Conservation (phyloP, 305 asterid species). For the Solanum hybrid region DNA sequence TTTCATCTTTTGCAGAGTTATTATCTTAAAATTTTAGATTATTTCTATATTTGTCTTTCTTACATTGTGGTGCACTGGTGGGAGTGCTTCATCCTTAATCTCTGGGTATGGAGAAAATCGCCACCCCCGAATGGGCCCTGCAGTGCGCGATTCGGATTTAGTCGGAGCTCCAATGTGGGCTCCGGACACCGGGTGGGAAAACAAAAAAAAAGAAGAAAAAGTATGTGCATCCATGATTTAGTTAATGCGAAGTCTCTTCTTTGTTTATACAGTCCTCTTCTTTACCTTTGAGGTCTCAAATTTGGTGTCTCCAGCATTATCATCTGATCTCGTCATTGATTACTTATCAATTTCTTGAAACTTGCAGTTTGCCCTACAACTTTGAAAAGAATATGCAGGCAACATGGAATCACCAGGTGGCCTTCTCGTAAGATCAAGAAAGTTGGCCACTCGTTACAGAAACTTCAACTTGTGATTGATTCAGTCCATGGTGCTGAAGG, state of each 20-base stretch:
- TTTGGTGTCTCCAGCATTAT: neutral
- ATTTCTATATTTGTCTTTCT: neutral
- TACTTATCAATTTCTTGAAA: neutral
- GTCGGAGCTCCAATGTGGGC: no score
- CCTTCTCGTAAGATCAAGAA: constrained; percentile 39
- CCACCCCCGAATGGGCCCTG: no score
- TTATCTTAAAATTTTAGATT: neutral
- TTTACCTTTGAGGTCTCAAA: neutral
- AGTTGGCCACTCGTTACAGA: constrained; percentile 32
- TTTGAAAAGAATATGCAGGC: constrained; percentile 42
- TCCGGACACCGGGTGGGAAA: no score
- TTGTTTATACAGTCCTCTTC: neutral
- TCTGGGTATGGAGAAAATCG: no score
- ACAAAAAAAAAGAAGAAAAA: no score
- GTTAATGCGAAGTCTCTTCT: neutral
- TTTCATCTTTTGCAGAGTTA: neutral
- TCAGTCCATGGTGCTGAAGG: constrained; percentile 41
- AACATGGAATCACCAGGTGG: constrained; percentile 35
- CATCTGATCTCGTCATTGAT: neutral
- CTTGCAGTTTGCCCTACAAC: constrained; percentile 32
- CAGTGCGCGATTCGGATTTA: no score
- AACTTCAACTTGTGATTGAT: constrained; percentile 37
- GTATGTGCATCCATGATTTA: neutral
- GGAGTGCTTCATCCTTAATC: no score
- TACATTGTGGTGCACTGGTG: neutral